Percentiles rank a stretch among this genome's conserved stretches.
These are phyloP conservation scores for Colletotrichum liriopes DNA, from an alignment of 2,329 filamentous ascomycete genomes.

Conservation along the genomic window DNA sequence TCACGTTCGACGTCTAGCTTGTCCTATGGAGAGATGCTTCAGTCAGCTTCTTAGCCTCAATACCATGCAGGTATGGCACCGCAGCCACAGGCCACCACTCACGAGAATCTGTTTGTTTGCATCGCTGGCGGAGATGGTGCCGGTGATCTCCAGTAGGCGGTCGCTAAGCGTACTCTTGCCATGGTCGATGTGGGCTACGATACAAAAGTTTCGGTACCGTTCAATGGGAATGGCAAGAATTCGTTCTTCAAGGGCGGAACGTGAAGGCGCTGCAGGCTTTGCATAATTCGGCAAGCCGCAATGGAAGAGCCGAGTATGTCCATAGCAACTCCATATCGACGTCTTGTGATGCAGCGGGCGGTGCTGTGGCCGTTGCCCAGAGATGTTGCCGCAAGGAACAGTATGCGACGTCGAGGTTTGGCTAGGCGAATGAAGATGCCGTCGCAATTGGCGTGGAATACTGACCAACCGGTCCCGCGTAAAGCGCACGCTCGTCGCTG, in stretches of 20 bases:
- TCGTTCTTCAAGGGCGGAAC: conserved; percentile 66
- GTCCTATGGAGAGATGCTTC: conserved; percentile 65
- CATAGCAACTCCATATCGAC: conserved; percentile 1
- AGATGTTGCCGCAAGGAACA: neutral
- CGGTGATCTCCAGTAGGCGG: conserved; percentile 91
- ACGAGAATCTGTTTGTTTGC: conserved; percentile 92
- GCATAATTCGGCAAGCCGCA: conserved; percentile 12
- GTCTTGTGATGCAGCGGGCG: neutral
- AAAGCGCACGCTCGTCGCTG: conserved; percentile 34
- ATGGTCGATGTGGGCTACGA: conserved; percentile 98
- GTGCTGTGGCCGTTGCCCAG: neutral
- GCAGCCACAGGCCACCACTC: conserved; percentile 23
- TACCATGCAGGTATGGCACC: neutral
- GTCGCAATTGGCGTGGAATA: conserved; percentile 26
- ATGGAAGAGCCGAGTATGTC: conserved; percentile 19
- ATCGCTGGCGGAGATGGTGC: conserved; percentile 86
- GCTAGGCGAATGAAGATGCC: conserved; percentile 1
- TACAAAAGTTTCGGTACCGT: conserved; percentile 95
- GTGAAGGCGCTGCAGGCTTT: conserved; percentile 41
- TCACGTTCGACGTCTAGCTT: conserved; percentile 95
- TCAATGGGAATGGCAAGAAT: conserved; percentile 84
- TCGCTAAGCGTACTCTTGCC: conserved; percentile 97
- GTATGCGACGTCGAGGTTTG: neutral
- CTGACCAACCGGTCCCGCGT: conserved; percentile 32
- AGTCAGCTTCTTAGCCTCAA: conserved; percentile 16